Conservation (phyloP, 1,284 basidiomycete species). For the Peniophora sp. region DNA sequence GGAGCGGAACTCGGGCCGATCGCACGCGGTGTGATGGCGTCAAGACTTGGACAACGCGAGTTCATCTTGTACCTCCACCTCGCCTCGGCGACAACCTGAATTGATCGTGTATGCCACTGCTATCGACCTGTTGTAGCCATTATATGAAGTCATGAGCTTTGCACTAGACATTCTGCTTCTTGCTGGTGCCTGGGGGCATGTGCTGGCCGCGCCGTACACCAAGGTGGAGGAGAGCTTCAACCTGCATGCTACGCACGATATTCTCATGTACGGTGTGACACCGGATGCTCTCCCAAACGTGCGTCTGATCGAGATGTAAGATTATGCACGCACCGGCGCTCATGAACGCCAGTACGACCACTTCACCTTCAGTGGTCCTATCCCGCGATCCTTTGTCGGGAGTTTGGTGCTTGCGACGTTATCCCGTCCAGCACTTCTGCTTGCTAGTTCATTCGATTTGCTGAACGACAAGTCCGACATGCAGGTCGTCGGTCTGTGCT, state of each 20-base stretch:
- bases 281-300: conserved; percentile 40
- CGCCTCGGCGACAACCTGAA: no score
- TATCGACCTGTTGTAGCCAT: no score
- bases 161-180: conserved; percentile 52
- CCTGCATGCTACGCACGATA: conserved; percentile 87
- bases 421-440: conserved; percentile 34
- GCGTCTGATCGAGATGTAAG: conserved; percentile 18
- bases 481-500: conserved; percentile 52
- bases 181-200: conserved; percentile 52
- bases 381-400: conserved; percentile 84
- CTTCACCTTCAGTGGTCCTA: conserved; percentile 79
- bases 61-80: no score
- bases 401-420: conserved; percentile 56
- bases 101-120: no score
- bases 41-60: no score
- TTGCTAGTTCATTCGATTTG: conserved; percentile 32
- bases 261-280: conserved; percentile 67
- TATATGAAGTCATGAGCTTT: conserved; percentile 23
- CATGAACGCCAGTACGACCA: conserved; percentile 79
- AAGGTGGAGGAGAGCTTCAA: conserved; percentile 99
- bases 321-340: conserved; percentile 2
- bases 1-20: no score
- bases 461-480: conserved; percentile 48
- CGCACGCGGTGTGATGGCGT: no score
- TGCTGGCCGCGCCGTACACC: conserved; percentile 78